Base-by-base conservation (phyloP, 2,329 filamentous ascomycete genomes). In the Volutella citrinella region DNA sequence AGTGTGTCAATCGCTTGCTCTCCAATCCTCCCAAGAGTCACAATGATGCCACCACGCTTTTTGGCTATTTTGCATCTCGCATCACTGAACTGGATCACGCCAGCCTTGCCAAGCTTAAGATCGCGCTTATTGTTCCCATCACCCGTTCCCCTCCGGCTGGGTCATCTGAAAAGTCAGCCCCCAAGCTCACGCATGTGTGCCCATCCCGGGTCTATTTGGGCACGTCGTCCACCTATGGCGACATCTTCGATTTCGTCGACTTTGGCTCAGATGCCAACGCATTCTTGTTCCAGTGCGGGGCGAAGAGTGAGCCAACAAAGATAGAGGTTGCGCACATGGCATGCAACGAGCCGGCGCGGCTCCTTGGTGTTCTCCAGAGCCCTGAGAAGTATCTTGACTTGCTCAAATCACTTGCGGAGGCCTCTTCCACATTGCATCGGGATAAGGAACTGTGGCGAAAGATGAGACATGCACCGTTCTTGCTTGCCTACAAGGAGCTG, bases 161-260 rank as follows among this genome's bases (percentile, higher is more conserved):
- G 41, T 40, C 46, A 15, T 55, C 56, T 26, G 72, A 72, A 38
- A 76, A 72, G 38, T 44, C 63, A 24, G 31, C 56, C 34, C 55
- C 51, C 26, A 52, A 32, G 3, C 24, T 52, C 3, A 47, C 51
- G 4, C 49, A 59, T 48, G 71, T 89, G 27, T 72, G 77, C 12
- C 91, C 93, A 6, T 76, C 74, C 27, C 72, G 80, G 24, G 89
- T 84, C 43, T 98, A 95, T 57, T 71, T 98, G 3, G 93, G 93
- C 8, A 82, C 46, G 18, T 80, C 74, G 6, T 59, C 65, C 3
- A 72, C 70, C 7, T 98, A 94, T 52, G 84, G 80, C 10, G 86
- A 95, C 19, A 94, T 98, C 19, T 95, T 98, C 48, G 89, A 97
- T 56, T 98, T 96, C 61, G 90, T 97, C 11, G 87, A 97, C 57